These are phyloP conservation scores for Exophiala mesophila DNA, from an alignment of 2,329 filamentous ascomycete genomes.

Conservation along the genomic window DNA sequence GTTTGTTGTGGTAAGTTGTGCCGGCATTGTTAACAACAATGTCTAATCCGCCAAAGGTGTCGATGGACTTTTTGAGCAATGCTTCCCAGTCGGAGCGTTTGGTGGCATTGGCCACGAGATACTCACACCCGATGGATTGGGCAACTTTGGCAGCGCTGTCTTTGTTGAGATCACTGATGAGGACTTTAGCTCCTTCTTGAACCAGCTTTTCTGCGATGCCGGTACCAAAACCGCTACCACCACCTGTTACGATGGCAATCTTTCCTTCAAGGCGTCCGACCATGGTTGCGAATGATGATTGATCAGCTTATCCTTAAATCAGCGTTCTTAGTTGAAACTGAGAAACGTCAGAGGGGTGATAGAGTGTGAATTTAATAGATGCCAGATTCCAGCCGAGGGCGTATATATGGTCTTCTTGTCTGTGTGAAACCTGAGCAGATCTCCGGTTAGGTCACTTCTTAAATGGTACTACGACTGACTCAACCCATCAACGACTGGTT, in stretches of 20 bases:
- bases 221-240: constrained; percentile 41
- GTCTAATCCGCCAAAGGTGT: constrained; percentile 44
- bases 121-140: constrained; percentile 17
- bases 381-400: no score
- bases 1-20: constrained; percentile 42
- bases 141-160: constrained; percentile 19
- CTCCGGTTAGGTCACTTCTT: no score
- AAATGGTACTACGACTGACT: no score
- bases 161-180: constrained; percentile 29
- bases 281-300: constrained; percentile 6
- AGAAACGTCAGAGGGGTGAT: no score
- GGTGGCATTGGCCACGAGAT: constrained; percentile 20
- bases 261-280: constrained; percentile 33
- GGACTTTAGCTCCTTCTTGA: constrained; percentile 33
- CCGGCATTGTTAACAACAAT: constrained; percentile 50
- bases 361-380: no score
- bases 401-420: no score
- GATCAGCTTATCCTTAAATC: no score
- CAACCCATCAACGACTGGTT: no score
- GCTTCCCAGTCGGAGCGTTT: constrained; percentile 23
- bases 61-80: constrained; percentile 38
- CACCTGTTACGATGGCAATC: constrained; percentile 41
- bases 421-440: no score
- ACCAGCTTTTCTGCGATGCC: constrained; percentile 37
- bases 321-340: no score